Conservation (phyloP, 345 rosid genomes). For the Gossypium raimondii region DNA sequence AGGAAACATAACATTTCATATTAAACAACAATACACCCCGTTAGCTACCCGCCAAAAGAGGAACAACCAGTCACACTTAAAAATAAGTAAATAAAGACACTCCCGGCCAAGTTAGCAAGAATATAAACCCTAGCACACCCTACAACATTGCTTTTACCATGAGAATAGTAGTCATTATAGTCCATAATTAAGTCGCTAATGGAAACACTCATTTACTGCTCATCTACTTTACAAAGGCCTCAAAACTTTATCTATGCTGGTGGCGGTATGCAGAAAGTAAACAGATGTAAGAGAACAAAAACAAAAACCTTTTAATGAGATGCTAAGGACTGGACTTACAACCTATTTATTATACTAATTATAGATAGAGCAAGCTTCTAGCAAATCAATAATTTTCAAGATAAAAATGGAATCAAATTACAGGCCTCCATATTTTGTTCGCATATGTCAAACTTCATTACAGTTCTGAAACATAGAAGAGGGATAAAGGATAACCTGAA, state of each 20-base stretch:
- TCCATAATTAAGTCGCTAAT: background rate
- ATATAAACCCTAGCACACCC: background rate
- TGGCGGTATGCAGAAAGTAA: background rate
- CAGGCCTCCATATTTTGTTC: background rate
- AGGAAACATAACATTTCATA: background rate
- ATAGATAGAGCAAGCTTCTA: background rate
- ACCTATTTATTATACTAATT: background rate
- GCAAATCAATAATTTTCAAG: background rate
- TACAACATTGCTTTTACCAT: background rate
- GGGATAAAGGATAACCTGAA: conserved; percentile 52
- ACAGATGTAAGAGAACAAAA: background rate
- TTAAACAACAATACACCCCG: background rate
- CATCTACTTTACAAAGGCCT: background rate
- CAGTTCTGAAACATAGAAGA: background rate
- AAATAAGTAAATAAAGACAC: background rate
- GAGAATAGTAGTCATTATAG: background rate
- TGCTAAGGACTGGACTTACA: background rate
- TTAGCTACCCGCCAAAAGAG: background rate
- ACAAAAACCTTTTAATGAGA: background rate
- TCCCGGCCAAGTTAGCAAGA: background rate
- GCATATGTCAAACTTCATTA: background rate
- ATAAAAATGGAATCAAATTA: background rate
- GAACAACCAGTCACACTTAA: background rate
- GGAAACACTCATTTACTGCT: background rate
- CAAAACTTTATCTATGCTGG: background rate